These are phyloP conservation scores for Stephania japonica DNA, from an alignment of 164 flowering plant genomes.

Conservation along the genomic window DNA sequence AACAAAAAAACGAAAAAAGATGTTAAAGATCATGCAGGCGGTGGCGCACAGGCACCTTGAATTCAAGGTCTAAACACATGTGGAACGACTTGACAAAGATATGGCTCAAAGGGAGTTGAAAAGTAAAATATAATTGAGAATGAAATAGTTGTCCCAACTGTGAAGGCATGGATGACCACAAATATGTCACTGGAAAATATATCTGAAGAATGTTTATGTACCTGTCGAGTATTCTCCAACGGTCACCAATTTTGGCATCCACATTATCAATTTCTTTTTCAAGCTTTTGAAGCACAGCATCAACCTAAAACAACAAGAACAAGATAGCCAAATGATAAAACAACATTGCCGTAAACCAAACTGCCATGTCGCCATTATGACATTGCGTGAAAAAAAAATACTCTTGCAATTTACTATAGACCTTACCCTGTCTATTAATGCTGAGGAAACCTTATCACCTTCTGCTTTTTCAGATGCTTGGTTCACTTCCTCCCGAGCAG, in stretches of 20 bases:
- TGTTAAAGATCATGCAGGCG: too few relatives aligned
- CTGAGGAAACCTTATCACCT: constrained; percentile 71
- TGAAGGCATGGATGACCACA: too few relatives aligned
- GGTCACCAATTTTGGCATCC: constrained; percentile 81
- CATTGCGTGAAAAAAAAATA: too few relatives aligned
- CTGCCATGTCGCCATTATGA: background rate
- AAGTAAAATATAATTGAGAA: background rate
- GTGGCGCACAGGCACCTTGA: too few relatives aligned
- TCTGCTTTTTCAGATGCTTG: constrained; percentile 42
- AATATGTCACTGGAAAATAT: too few relatives aligned
- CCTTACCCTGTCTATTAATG: constrained; percentile 66
- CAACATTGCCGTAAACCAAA: background rate
- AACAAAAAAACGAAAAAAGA: background rate
- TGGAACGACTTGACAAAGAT: background rate
- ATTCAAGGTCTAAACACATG: too few relatives aligned
- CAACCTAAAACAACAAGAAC: constrained; percentile 45
- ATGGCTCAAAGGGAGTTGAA: constrained; percentile 1
- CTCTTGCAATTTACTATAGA: background rate
- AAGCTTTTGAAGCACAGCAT: constrained; percentile 88
- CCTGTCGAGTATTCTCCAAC: constrained; percentile 90
- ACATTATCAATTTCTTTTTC: too few relatives aligned
- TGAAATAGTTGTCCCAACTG: background rate
- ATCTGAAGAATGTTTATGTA: constrained; percentile 12
- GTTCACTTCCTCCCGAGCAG: constrained; percentile 69
- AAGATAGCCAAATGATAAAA: too few relatives aligned